Base-by-base conservation (phyloP, 139 green algal species). In the Medakamo hakoo region DNA sequence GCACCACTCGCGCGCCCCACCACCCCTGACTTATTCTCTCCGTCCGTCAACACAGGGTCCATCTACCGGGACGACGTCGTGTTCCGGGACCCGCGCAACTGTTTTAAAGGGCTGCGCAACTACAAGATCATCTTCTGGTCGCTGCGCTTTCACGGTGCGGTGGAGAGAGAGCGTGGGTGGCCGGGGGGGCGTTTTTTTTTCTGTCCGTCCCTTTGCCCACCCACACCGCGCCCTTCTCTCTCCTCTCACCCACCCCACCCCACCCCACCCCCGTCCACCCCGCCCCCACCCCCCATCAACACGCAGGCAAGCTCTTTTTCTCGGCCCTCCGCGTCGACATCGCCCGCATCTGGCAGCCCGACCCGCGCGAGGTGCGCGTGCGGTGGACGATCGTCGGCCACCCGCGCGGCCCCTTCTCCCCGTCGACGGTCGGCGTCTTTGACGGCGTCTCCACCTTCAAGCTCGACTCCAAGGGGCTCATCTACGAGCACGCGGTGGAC, bases 301-400 rank as follows among this genome's bases (percentile, higher is more conserved):
- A n/a, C n/a, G n/a, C n/a, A n/a, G n/a, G n/a, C n/a, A n/a, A 69
- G 9, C 73, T 97, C 16, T 95, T 97, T 67, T 96, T 97, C 73
- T 80, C 68, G 22, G 65, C 68, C 3, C 62, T 91, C 21, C 84
- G 85, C 59, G 85, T 97, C 14, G 86, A 93, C 27, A 78, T 97
- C 19, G 68, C 81, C 56, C 81, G 88, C 60, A 85, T 97, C 58
- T 97, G 91, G 88, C 87, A 96, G 78, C 84, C 90, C 24, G 69
- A 87, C 25, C 84, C 92, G 30, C 60, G 69, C 1, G 23, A 78
- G 40, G 95, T 97, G 72, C 89, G 82, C 57, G 69, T 90, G 66
- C 70, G 86, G n/a, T 97, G 88, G 91, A 86, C 80, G 14, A 82
- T 97, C 23, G 80, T 86, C 32, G 91, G 85, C 31, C 73, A 82